These are phyloP conservation scores for Acacia acuminata DNA, from an alignment of 306 rosid genomes.

Conservation along the genomic window DNA sequence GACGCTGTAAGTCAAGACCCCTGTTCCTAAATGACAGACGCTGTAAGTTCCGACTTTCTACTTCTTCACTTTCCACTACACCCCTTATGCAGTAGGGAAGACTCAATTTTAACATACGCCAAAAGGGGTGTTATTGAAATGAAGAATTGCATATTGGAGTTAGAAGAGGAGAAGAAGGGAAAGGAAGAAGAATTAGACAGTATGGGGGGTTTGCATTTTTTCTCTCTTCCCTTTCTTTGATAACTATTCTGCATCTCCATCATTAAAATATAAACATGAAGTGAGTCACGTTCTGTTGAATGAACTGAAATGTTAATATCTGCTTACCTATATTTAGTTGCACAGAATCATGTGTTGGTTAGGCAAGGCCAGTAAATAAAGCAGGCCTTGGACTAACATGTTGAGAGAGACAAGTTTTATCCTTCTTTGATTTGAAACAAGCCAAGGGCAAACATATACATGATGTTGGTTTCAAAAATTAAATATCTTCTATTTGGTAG, in stretches of 20 bases:
- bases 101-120: too few relatives aligned
- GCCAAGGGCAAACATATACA: background rate
- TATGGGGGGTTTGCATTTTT: slow-evolving; percentile 5
- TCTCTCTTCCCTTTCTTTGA: background rate
- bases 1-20: too few relatives aligned
- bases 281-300: slow-evolving; percentile 3
- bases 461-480: background rate
- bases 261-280: background rate
- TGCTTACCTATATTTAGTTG: background rate
- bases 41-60: too few relatives aligned
- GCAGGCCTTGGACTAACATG: background rate
- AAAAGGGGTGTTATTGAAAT: too few relatives aligned
- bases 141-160: too few relatives aligned
- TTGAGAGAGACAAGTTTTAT: background rate
- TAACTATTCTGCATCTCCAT: slow-evolving; percentile 3
- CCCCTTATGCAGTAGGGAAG: too few relatives aligned
- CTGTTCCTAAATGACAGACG: too few relatives aligned
- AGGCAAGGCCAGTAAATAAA: background rate
- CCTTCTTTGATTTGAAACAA: background rate
- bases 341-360: background rate
- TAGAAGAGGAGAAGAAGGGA: too few relatives aligned
- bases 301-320: background rate
- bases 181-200: too few relatives aligned
- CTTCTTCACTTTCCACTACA: too few relatives aligned
- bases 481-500: background rate